phyloP scores from a whole-genome alignment of 495 filamentous ascomycete genomes.

The Friedmanniomyces simplex region DNA sequence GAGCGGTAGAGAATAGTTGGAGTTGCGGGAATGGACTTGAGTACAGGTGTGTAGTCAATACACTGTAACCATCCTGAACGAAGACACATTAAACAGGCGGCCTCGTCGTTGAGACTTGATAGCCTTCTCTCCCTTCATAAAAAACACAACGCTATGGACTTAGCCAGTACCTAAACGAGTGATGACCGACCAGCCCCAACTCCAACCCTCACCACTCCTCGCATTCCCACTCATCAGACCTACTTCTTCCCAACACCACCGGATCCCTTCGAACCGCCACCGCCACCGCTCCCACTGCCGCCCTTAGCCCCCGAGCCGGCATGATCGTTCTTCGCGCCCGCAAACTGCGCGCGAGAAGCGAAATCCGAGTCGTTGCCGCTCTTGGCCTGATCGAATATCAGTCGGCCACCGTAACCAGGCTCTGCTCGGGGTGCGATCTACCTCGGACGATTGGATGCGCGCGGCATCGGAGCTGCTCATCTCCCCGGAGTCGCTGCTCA shows the following conservation, averaged over 20 bases:
- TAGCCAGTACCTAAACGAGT: not conserved
- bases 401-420: not conserved
- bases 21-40: too few relatives aligned
- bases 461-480: not conserved
- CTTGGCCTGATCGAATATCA: not conserved
- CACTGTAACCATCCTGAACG: too few relatives aligned
- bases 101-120: too few relatives aligned
- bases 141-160: too few relatives aligned
- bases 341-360: not conserved
- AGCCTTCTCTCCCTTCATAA: not conserved
- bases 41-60: too few relatives aligned
- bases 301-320: not conserved
- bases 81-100: too few relatives aligned
- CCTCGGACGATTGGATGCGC: conserved; percentile 1
- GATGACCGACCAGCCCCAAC: not conserved
- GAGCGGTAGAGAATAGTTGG: too few relatives aligned
- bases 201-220: not conserved
- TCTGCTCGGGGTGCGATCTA: not conserved
- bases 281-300: not conserved
- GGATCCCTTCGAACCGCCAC: not conserved
- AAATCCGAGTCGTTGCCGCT: not conserved
- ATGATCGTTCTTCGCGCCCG: not conserved
- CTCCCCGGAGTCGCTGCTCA: not conserved
- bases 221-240: not conserved
- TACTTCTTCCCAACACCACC: not conserved